Evolutionary conservation across 768 basidiomycete species (phyloP).

Genomic region (Hypholoma sublateritium): DNA sequence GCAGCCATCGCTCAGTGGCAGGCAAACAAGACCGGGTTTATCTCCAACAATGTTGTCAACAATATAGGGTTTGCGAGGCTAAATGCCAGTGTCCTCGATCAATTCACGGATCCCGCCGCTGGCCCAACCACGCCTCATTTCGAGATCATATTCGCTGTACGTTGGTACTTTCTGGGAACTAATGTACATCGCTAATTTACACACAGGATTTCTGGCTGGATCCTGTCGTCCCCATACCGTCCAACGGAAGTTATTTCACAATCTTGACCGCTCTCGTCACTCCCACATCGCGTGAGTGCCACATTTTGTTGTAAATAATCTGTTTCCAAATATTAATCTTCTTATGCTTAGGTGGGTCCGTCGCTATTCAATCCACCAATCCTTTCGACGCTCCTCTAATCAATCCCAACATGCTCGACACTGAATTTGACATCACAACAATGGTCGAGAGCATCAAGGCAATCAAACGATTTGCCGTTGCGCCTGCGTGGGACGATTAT

Average conservation of each 20-base stretch:
- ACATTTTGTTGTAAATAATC: neutral
- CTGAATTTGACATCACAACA: constrained; percentile 24
- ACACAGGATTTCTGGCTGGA: constrained; percentile 19
- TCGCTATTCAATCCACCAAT: constrained; percentile 39
- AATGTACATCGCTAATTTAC: neutral
- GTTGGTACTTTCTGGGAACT: constrained; percentile 4
- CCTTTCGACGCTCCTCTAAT: constrained; percentile 47
- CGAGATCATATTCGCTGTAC: constrained; percentile 32
- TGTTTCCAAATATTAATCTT: too few relatives aligned
- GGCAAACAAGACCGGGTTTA: constrained; percentile 28
- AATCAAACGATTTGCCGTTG: constrained; percentile 19
- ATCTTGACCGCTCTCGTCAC: constrained; percentile 25
- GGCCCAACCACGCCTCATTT: constrained; percentile 22
- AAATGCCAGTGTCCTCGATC: constrained; percentile 28
- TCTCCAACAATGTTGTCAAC: constrained; percentile 34
- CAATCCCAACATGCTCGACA: constrained; percentile 42
- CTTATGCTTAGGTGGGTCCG: constrained; percentile 29
- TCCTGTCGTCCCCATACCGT: constrained; percentile 15
- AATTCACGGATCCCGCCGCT: constrained; percentile 18
- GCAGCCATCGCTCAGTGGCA: constrained; percentile 26
- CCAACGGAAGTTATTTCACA: constrained; percentile 31
- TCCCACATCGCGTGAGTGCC: constrained; percentile 34
- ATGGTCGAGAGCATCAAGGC: constrained; percentile 20
- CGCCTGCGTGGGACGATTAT: constrained; percentile 24
- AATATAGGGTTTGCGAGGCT: constrained; percentile 24